Evolutionary conservation across 331 rosid species (phyloP), one percentile per base, ranked within the genome.

Genomic region (Quercus lobata): DNA sequence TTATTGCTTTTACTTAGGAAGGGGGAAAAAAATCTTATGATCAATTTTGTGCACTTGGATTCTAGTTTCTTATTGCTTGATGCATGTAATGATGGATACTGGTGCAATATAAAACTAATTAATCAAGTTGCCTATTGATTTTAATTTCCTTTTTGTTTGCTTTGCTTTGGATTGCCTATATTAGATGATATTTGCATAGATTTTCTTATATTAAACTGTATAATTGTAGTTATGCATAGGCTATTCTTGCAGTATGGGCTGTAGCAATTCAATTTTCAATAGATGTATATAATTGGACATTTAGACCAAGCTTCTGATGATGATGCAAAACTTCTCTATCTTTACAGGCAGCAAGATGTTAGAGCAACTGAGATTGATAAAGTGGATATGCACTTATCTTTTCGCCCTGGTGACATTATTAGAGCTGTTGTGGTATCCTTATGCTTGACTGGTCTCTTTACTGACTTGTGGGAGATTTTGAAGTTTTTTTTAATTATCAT

Each of bases 351-450:
- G 80, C 98, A 91, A 82, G 98, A 95, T 82, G 97, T 95, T 68
- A 89, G 98, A 83, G 97, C 98, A 72, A 91, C 94, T 7, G 99
- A 95, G 87, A 95, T 95, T 34, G 99, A 95, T 78, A 95, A 93
- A 89, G 99, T 95, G 72, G 98, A 95, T 62, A 90, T 90, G 97
- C 96, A 89, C 85, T 75, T 72, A 44, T 91, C 97, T 74, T 95
- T 89, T 72, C 87, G 68, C 52, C 90, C 87, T 1, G 98, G 98
- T 75, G 99, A 95, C 81, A 88, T 93, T 55, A 88, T 95, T 65
- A 87, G 79, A 84, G 98, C 96, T 82, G 77, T 82, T 79, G 99
- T 89, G 84, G 98, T 93, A 92, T 81, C 88, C 79, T 22, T 76
- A n/a, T 35, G 55, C n/a, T 34, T 69, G 73, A 63, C 72, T 37